phyloP scores from a whole-genome alignment of 371 early-diverging fungal species.

The Rhizopus arrhizus region DNA sequence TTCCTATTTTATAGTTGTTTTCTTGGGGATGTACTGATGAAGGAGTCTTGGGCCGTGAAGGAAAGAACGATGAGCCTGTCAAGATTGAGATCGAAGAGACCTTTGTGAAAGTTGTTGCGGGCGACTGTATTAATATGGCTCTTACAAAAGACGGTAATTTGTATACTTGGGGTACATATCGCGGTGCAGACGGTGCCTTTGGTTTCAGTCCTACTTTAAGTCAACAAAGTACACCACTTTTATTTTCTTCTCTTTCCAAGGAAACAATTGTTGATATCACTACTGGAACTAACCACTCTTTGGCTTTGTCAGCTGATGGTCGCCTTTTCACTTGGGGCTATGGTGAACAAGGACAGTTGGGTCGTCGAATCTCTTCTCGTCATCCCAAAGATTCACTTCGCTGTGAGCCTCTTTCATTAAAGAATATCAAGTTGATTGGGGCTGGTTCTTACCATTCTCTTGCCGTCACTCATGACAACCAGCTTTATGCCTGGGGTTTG shows the following conservation, averaged over 20 bases:
- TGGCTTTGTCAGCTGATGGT: slow-evolving; percentile 78
- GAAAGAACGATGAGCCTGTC: slow-evolving; percentile 76
- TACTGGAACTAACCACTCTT: slow-evolving; percentile 91
- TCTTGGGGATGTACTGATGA: slow-evolving; percentile 99
- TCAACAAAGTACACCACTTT: slow-evolving; percentile 68
- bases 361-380: slow-evolving; percentile 76
- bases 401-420: slow-evolving; percentile 60
- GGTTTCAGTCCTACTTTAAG: slow-evolving; percentile 67
- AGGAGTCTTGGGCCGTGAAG: slow-evolving; percentile 89
- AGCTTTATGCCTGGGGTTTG: slow-evolving; percentile 89
- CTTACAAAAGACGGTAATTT: slow-evolving; percentile 83
- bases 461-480: slow-evolving; percentile 67
- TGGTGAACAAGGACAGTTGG: slow-evolving; percentile 94
- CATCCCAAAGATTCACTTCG: slow-evolving; percentile 63
- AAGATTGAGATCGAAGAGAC: slow-evolving; percentile 40
- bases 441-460: slow-evolving; percentile 90
- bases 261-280: slow-evolving; percentile 74
- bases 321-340: slow-evolving; percentile 92
- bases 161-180: slow-evolving; percentile 96
- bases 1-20: slow-evolving; percentile 54
- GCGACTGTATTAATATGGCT: slow-evolving; percentile 93
- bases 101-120: slow-evolving; percentile 88
- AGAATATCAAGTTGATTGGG: slow-evolving; percentile 67
- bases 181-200: slow-evolving; percentile 69
- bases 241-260: slow-evolving; percentile 47